These are phyloP conservation scores for Plicaturopsis crispa DNA, from an alignment of 768 basidiomycete genomes.

Conservation along the genomic window DNA sequence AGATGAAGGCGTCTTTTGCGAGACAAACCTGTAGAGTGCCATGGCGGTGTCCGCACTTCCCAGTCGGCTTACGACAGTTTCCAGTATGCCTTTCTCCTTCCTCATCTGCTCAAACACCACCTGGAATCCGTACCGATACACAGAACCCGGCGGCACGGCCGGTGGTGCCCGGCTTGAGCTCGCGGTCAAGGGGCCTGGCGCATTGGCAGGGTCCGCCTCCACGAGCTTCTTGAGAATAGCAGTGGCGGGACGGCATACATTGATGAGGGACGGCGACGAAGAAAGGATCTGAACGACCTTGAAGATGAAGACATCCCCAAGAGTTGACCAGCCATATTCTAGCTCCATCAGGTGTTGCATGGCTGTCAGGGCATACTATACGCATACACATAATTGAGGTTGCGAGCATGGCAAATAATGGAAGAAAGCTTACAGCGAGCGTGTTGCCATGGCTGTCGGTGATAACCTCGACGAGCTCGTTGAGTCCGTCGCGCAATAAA, in stretches of 20 bases:
- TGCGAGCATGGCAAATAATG: not conserved
- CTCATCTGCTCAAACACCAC: constrained; percentile 80
- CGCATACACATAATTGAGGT: no score
- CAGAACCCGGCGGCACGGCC: constrained; percentile 52
- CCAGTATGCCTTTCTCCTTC: constrained; percentile 60
- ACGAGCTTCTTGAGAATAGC: constrained; percentile 86
- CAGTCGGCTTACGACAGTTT: constrained; percentile 75
- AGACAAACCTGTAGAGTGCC: constrained; percentile 66
- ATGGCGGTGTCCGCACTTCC: constrained; percentile 81
- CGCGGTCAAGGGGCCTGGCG: constrained; percentile 48
- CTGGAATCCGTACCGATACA: constrained; percentile 79
- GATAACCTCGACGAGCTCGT: constrained; percentile 65
- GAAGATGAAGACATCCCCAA: constrained; percentile 67
- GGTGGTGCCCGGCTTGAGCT: constrained; percentile 56
- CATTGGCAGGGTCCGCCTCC: constrained; percentile 71
- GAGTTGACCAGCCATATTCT: constrained; percentile 74
- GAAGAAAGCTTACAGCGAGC: constrained; percentile 54
- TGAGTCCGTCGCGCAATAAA: constrained; percentile 61
- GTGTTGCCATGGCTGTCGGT: constrained; percentile 68
- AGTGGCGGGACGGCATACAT: constrained; percentile 87
- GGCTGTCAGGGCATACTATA: constrained; percentile 74
- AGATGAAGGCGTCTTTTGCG: constrained; percentile 2
- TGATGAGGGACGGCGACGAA: constrained; percentile 70
- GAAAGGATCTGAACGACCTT: constrained; percentile 74
- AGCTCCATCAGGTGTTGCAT: constrained; percentile 88